phyloP scores from a whole-genome alignment of 176 grass and related monocot genomes.

The Dendrocalamus sinicus region DNA sequence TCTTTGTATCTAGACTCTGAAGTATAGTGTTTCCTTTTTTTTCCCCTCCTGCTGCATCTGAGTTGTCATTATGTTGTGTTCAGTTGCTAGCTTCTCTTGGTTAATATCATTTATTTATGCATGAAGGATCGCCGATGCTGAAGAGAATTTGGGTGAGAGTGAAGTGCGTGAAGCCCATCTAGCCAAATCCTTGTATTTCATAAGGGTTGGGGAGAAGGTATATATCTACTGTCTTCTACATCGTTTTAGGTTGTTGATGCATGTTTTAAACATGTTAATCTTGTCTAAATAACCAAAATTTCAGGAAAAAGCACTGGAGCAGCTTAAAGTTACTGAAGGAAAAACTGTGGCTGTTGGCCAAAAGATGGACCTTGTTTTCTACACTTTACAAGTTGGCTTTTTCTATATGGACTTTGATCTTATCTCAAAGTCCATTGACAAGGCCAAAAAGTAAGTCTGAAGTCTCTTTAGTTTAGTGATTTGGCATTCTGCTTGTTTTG shows the following conservation, averaged over 20 bases:
- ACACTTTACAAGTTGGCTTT: conserved; percentile 84
- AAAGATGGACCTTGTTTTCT: conserved; percentile 99
- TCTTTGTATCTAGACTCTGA: not conserved
- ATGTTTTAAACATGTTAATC: conserved; percentile 20
- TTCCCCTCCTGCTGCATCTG: not conserved
- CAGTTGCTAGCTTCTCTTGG: conserved; percentile 22
- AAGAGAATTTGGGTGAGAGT: conserved; percentile 98
- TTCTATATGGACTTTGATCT: conserved; percentile 99
- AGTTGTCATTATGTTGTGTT: conserved; percentile 5
- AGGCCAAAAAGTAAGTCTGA: conserved; percentile 81
- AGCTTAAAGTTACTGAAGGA: conserved; percentile 94
- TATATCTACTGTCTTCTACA: not conserved
- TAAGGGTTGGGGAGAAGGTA: conserved; percentile 92
- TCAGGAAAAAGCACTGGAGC: conserved; percentile 91
- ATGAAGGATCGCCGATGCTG: conserved; percentile 90
- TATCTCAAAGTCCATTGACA: conserved; percentile 95
- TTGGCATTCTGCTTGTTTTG: conserved; percentile 32
- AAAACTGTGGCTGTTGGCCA: conserved; percentile 97
- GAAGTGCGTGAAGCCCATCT: conserved; percentile 99
- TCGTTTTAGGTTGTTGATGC: not conserved
- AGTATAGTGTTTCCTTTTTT: not conserved
- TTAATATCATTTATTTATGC: conserved; percentile 33
- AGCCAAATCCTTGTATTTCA: conserved; percentile 85
- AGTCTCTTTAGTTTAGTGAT: conserved; percentile 2
- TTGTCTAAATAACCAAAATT: conserved; percentile 34